Evolutionary conservation across 208 protist species (phyloP).

Genomic region (Angomonas ambiguus): DNA sequence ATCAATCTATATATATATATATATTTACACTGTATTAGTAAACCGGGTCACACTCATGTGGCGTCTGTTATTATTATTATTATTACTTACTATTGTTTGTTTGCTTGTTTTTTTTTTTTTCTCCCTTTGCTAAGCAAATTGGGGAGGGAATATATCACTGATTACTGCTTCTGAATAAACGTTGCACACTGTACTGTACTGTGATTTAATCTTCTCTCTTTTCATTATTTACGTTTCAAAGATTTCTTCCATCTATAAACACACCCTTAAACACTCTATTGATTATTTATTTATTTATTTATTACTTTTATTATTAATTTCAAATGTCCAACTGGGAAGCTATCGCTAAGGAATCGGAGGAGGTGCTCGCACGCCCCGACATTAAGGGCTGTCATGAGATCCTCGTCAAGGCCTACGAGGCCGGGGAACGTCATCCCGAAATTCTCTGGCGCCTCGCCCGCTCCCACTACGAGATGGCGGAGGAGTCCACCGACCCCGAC

Average conservation of each 20-base stretch:
- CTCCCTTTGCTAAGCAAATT: too few species aligned
- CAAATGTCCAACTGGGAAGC: slow-evolving; percentile 57
- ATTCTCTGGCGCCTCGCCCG: slow-evolving; percentile 81
- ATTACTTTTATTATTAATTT: too few species aligned
- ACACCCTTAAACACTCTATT: slow-evolving; percentile 1
- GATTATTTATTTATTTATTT: background rate
- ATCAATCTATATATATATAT: slow-evolving; percentile 4
- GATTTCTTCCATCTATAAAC: background rate
- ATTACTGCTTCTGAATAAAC: too few species aligned
- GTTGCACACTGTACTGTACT: too few species aligned
- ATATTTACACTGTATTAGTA: background rate
- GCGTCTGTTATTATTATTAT: background rate
- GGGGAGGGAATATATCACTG: too few species aligned
- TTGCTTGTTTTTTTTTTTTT: too few species aligned
- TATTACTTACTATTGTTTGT: background rate
- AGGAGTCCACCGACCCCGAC: slow-evolving; percentile 52
- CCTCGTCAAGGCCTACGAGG: slow-evolving; percentile 52
- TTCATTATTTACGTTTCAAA: background rate
- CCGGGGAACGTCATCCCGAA: slow-evolving; percentile 57
- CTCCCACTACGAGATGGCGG: slow-evolving; percentile 73
- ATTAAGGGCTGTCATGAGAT: slow-evolving; percentile 62
- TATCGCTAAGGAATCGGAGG: slow-evolving; percentile 59
- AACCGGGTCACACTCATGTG: background rate
- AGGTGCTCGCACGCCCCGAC: slow-evolving; percentile 38
- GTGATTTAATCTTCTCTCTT: slow-evolving; percentile 17